Base-by-base conservation (phyloP, 495 filamentous ascomycete species). In the Aspergillus biplanus region DNA sequence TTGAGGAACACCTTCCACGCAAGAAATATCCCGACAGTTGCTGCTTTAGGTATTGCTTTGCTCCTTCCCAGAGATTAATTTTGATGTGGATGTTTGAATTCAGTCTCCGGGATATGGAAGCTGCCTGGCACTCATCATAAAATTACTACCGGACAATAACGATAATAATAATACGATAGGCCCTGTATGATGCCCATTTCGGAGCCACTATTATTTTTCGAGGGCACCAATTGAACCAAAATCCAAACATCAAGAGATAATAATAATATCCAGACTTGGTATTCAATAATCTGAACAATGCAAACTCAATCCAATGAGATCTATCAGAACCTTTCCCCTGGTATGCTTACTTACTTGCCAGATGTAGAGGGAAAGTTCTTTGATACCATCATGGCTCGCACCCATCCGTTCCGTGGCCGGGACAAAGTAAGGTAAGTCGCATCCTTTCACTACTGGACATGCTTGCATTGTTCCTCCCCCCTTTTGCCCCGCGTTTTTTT, bases 401-500 rank as follows among this genome's bases (percentile, higher is more conserved):
- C 16, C 47, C 11, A 27, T 18, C 1, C 46, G 42, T 50, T 34
- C 42, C 39, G 39, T 44, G 39, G 8, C 39, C 39, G 39, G 8
- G 39, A 6, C 11, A 44, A 44, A 44, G 8, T 15, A 11, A 44
- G 21, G 21, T 27, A 27, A 27, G 21, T 27, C 21, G 21, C 2
- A 9, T 48, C 42, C 39, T 48, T 39, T 27, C 18, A 32, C 46
- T 33, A 16, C 47, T 11, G 35, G 27, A 16, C 21, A 50, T 50
- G 27, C 47, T 57, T 52, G 48, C 56, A 46, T 52, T 63, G 55
- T 58, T 61, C 39, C 53, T 37, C n/a, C 32, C 35, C 31, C 21
- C 35, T 44, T 56, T 61, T 62, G 58, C 63, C 63, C 63, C 63
- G 53, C 63, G 53, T 65, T 62, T 31, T 49, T 37, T 37, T 46